Base-by-base conservation (phyloP, 176 grass and related monocot genomes). In the Hyparrhenia diplandra region DNA sequence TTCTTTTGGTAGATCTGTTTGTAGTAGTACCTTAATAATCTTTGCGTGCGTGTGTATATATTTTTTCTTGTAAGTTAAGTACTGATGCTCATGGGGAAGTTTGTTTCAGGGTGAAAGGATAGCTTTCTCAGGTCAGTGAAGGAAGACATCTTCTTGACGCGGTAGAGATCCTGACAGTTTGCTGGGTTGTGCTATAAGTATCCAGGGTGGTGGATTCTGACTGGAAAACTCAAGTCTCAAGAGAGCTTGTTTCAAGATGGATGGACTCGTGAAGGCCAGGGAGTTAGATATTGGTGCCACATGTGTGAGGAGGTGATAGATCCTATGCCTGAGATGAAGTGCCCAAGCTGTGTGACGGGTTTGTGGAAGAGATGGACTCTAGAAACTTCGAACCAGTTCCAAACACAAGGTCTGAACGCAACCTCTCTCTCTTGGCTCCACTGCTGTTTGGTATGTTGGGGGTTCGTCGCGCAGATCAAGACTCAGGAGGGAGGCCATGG, bases 341-440 rank as follows among this genome's bases (percentile, higher is more conserved):
- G 96, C 76, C 96, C 96, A 3, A 37, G 63, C 62, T 99, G 96
- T 31, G 71, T 11, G 60, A 10, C 1, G 96, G 93, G 5, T 99
- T 91, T 37, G 87, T 99, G 17, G 96, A 99, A 75, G 96, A 99
- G 31, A 95, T 99, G 90, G 21, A 47, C 69, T 81, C 86, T 25
- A 67, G 31, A n/a, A 85, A 36, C 43, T 85, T 91, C 31, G 84
- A 86, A 51, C 76, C 77, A 0, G 41, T 79, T 2, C 2, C 58
- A 0, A 62, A 91, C 78, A 12, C 80, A 10, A 92, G 90, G 71
- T 90, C 90, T 10, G 88, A 95, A 27, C 61, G 41, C 10, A 30
- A 80, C 72, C 4, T 90, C 31, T 93, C 96, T 12, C 82, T 86
- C 3, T 91, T 87, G 87, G 82, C 88, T 46, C 88, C 90, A 5